Percentiles rank a stretch among this genome's conserved stretches.
phyloP scores from a whole-genome alignment of 371 early-diverging fungal genomes.

The Blastocladiella emersonii region DNA sequence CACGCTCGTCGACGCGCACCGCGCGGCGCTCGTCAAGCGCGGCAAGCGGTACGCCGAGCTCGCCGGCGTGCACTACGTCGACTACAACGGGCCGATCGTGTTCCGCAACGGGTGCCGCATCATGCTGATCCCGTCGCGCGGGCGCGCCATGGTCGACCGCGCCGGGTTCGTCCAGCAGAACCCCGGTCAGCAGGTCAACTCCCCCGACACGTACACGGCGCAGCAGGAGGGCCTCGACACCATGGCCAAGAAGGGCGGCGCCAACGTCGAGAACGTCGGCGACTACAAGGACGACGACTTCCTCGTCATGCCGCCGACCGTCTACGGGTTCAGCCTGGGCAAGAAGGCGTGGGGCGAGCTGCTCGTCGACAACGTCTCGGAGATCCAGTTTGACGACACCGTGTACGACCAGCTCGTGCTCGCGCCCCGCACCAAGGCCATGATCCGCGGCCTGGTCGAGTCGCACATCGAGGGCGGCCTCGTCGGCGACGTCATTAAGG shows the following conservation, averaged over 20 bases:
- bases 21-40: constrained; percentile 8
- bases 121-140: neutral
- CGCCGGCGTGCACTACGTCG: constrained; percentile 4
- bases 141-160: constrained; percentile 21
- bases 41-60: constrained; percentile 11
- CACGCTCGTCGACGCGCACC: neutral
- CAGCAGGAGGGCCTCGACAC: constrained; percentile 19
- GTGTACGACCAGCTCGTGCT: constrained; percentile 39
- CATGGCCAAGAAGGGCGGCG: constrained; percentile 13
- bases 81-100: constrained; percentile 13
- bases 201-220: constrained; percentile 20
- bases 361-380: constrained; percentile 18
- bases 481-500: constrained; percentile 29
- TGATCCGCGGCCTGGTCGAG: constrained; percentile 27
- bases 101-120: constrained; percentile 12
- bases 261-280: constrained; percentile 10
- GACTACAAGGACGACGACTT: neutral
- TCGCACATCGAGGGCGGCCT: constrained; percentile 13
- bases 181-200: constrained; percentile 11
- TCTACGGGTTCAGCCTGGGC: neutral
- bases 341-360: constrained; percentile 33
- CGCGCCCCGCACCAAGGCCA: constrained; percentile 18
- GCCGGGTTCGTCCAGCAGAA: neutral
- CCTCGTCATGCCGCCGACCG: neutral
- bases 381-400: constrained; percentile 25